Base-by-base conservation (phyloP, 208 protist species). In the Leishmania tropica region DNA sequence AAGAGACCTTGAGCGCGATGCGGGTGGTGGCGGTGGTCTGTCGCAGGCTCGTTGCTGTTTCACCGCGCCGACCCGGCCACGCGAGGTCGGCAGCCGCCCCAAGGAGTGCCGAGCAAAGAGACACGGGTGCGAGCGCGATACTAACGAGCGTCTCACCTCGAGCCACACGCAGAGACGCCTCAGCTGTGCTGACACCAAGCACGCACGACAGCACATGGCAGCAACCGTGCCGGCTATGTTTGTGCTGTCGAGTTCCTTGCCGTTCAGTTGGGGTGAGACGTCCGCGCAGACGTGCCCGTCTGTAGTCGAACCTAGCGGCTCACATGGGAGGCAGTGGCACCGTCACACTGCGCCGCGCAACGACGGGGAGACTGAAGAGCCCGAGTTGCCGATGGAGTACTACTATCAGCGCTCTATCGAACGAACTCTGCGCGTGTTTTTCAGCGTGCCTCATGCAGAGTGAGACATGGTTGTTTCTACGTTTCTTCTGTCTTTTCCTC, bases 351-450 rank as follows among this genome's bases (percentile, higher is more conserved):
- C 76, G 13, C 37, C 45, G 7, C 62, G 64, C 42, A 21, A 80
- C 24, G 60, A 42, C 40, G 56, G 51, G 47, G 76, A 13, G 75
- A n/a, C n/a, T 8, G 75, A 48, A 35, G 54, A 67, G 56, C 68
- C 76, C 60, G 81, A 85, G 81, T 37, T 71, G 3, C 78, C 83
- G 17, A 13, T 82, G 45, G 78, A 65, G 64, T 84, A 86, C 77
- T 87, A 87, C 37, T 77, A 89, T 62, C 58, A 80, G 45, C 79
- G 80, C 28, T 79, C 85, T 6, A 83, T 91, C 28, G 62, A 88
- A 64, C 82, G 84, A 10, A 92, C 88, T 11, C 31, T 90, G 21
- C 75, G 81, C 28, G 78, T 88, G 0, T 91, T 92, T 51, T 92
- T 92, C 64, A 70, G 75, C 35, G 70, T 31, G 21, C 5, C 58